Evolutionary conservation across 495 filamentous ascomycete genomes (phyloP), one percentile per base, ranked within the genome.

Genomic region (Haplographium delicatum): DNA sequence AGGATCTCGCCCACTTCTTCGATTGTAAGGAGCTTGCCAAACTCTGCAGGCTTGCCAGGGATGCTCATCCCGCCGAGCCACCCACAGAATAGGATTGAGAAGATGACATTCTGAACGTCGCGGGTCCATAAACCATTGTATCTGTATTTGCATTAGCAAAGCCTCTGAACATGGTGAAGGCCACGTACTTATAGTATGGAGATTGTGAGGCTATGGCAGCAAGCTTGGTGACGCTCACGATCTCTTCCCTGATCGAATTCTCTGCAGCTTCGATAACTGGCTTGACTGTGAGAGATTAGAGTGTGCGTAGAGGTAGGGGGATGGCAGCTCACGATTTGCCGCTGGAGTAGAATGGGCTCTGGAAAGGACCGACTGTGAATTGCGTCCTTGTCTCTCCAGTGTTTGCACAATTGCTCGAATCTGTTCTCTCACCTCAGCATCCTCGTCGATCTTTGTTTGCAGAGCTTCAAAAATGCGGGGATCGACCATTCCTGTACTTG

Each of bases 371-470:
- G 91, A 88, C 62, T 85, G 83, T 6, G 86, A 84, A 49, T 75
- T 79, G 53, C 88, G 77, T 20, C 75, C 78, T 67, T 68, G 51
- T 45, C 68, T 68, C 44, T 91, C 88, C 10, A 96, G 78, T 19
- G 74, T 76, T 60, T 90, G 83, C 43, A 91, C 73, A 51, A 95
- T 84, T 20, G 89, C 83, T 43, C 84, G 78, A 24, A 98, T 76
- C 62, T 88, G 83, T 73, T 96, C 91, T 56, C 87, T 82, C 40
- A 93, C 77, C 34, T 73, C 70, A 15, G 76, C 72, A 67, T 98
- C 93, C 62, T 91, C 84, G 60, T 98, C 94, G 57, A 96, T 87
- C 62, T 89, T 90, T 37, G 79, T 69, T 65, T 96, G 91, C 48
- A 98, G 83, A 60, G 84, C 74, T 54, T 89, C 83, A 65, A 97